Conservation (phyloP, 2,329 filamentous ascomycete species). For the Geosmithia morbida region DNA sequence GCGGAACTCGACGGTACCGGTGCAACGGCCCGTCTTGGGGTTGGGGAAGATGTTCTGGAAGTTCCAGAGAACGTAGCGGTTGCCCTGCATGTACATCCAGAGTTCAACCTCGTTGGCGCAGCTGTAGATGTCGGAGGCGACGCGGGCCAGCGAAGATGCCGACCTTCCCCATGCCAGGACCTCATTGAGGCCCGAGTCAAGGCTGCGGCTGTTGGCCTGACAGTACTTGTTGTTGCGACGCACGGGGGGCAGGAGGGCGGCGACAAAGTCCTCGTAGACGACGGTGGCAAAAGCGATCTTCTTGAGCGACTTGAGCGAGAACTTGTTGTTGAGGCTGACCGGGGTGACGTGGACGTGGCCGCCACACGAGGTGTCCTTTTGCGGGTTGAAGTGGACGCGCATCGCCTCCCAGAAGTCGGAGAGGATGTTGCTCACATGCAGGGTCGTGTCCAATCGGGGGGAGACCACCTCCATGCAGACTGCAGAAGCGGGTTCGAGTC, state of each 20-base stretch:
- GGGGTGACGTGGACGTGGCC: conserved; percentile 25
- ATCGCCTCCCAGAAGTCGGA: conserved; percentile 25
- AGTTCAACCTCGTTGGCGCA: conserved; percentile 13
- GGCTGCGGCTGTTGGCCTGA: conserved; percentile 15
- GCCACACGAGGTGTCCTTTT: conserved; percentile 18
- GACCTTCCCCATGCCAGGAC: conserved; percentile 13
- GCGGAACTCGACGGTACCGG: conserved; percentile 22
- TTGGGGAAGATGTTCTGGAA: conserved; percentile 23
- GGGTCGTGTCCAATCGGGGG: conserved; percentile 19
- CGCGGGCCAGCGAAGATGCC: conserved; percentile 11
- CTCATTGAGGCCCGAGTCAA: conserved; percentile 13
- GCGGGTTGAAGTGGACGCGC: conserved; percentile 23
- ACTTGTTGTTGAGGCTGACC: conserved; percentile 15
- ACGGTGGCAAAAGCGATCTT: conserved; percentile 20
- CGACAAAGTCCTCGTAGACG: conserved; percentile 19
- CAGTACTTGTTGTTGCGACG: conserved; percentile 22
- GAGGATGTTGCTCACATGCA: conserved; percentile 15
- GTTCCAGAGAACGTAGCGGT: conserved; percentile 24
- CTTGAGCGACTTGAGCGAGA: conserved; percentile 18
- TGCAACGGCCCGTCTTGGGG: conserved; percentile 19
- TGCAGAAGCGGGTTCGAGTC: conserved; percentile 3
- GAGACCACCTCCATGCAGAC: conserved; percentile 27
- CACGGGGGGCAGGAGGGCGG: conserved; percentile 13
- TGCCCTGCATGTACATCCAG: conserved; percentile 22
- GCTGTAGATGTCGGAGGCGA: conserved; percentile 14